Percentiles rank a stretch among this genome's conserved stretches.
phyloP scores from a whole-genome alignment of 2,329 filamentous ascomycete genomes.

The Helicocarpus griseus region DNA sequence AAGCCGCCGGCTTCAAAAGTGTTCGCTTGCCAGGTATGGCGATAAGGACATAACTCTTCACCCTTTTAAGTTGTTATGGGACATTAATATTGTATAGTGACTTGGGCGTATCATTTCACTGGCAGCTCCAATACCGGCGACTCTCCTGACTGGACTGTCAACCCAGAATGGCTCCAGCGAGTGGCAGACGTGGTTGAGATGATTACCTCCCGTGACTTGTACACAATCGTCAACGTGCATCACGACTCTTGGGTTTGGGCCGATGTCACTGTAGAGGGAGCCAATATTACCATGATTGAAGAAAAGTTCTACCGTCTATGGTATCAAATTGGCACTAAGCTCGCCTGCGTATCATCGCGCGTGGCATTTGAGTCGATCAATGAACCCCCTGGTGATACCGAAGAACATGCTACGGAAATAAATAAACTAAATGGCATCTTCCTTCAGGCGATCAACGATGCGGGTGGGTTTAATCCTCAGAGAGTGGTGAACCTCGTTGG shows the following conservation, averaged over 20 bases:
- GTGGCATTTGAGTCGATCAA: constrained; percentile 53
- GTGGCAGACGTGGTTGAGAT: constrained; percentile 50
- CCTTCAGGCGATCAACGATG: constrained; percentile 42
- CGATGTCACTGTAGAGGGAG: constrained; percentile 38
- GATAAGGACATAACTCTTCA: not conserved
- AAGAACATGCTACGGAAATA: constrained; percentile 40
- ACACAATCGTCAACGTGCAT: constrained; percentile 49
- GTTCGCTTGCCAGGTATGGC: constrained; percentile 42
- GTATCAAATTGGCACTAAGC: constrained; percentile 47
- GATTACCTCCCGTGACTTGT: constrained; percentile 42
- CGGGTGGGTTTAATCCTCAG: constrained; percentile 46
- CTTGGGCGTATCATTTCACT: constrained; percentile 49
- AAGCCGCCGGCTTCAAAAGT: constrained; percentile 47
- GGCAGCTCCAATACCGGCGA: constrained; percentile 17
- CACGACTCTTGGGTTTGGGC: constrained; percentile 53
- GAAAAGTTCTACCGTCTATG: constrained; percentile 48
- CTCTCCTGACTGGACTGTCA: constrained; percentile 46
- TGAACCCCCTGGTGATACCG: constrained; percentile 46
- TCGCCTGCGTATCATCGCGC: constrained; percentile 45
- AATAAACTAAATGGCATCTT: constrained; percentile 51
- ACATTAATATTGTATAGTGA: constrained; percentile 30
- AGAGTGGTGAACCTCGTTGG: constrained; percentile 49
- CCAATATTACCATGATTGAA: constrained; percentile 45
- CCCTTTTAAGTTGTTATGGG: not conserved
- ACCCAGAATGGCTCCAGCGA: constrained; percentile 46